Base-by-base conservation (phyloP, 2,329 filamentous ascomycete genomes). In the Colletotrichum sp. region DNA sequence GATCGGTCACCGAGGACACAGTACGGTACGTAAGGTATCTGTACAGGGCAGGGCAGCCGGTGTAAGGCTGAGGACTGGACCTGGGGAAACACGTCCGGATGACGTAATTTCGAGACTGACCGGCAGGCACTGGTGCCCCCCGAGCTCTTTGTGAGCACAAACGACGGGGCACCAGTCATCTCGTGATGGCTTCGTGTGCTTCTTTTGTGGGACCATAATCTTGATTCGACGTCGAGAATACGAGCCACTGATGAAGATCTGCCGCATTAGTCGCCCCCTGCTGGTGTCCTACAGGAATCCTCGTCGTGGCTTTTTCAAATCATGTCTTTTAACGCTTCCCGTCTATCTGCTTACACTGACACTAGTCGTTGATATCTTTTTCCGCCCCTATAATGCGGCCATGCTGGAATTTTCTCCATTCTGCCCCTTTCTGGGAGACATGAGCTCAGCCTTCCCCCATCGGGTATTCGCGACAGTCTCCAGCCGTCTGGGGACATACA, bases 281-380 rank as follows among this genome's bases (percentile, higher is more conserved):
- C 43, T 28, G 34, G 15, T 13, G 25, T 18, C 16, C 15, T 18
- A 48, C 7, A 61, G 15, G 1, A 13, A n/a, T n/a, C n/a, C 28
- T 30, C 58, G 6, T n/a, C 4, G 32, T 15, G n/a, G 32, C 25
- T 48, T 15, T 70, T 62, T 70, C n/a, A 75, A 75, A 75, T 75
- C 66, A 76, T 74, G 30, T 76, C 66, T 76, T 75, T 75, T 71
- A 75, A 75, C 71, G 74, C 74, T 76, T 75, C 52, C 61, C 60
- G 62, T 76, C 74, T 76, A 76, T 76, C 52, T 76, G 71, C 74
- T 70, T 75, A 76, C 66, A 76, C 61, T 76, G 74, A 75, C 71
- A 75, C 71, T 75, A 62, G 62, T 66, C 71, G 75, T 71, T 75
- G 71, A 71, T 52, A 61, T 71, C 52, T 72, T 75, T 74, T 74